Base-by-base conservation (phyloP, 305 asterid genomes). In the Plantago coronopus region DNA sequence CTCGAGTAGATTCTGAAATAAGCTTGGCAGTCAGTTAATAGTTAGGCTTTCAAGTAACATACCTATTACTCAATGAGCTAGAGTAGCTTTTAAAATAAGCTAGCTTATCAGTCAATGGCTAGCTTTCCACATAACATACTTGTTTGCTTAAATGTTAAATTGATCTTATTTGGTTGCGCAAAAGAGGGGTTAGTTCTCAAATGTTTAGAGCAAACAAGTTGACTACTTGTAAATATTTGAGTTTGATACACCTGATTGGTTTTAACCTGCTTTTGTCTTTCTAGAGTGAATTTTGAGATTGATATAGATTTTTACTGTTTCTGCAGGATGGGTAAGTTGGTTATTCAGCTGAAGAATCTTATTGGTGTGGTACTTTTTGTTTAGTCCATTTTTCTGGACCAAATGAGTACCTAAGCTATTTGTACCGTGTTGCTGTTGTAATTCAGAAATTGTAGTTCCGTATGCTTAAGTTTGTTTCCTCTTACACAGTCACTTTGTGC, bases 251-350 rank as follows among this genome's bases (percentile, higher is more conserved):
- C 12, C 12, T 34, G 40, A 34, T 34, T 19, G 47, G 45, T 37
- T 15, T 21, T n/a, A 71, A 59, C 6, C 7, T 47, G 20, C 11
- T 27, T 34, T 34, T 27, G 12, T 57, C 31, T 11, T 61, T 13
- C 19, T 55, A n/a, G n/a, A 3, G 12, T 17, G 19, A 14, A 64
- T 54, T 45, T 63, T 34, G 61, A 48, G 38, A 16, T 46, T 67
- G 48, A 63, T 65, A 45, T 53, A 31, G 46, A 57, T 15, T 49
- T 14, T 50, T 18, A 59, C 63, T 66, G 70, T 46, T 61, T 54
- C 74, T 83, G 91, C 97, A 87, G 97, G 97, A 89, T 58, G 95
- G 97, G 97, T 89, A 84, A 76, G 95, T 81, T 73, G 65, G 65
- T 68, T 70, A 37, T 40, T 48, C 59, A 48, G 59, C 68, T 53